These are phyloP conservation scores for Penicillium nordicum DNA, from an alignment of 2,329 filamentous ascomycete species.

Conservation along the genomic window DNA sequence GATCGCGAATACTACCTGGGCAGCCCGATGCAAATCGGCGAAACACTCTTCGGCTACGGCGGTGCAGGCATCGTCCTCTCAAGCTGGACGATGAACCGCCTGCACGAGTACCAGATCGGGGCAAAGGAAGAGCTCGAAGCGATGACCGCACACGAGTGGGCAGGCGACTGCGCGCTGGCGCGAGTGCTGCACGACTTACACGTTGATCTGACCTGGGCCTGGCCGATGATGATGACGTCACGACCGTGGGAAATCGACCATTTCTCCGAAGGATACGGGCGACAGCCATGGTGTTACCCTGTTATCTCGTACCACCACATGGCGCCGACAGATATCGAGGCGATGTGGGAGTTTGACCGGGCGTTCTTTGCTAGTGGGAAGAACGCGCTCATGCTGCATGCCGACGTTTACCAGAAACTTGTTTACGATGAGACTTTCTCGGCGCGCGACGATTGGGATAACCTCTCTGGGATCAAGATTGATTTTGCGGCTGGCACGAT, in stretches of 20 bases:
- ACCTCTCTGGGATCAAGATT: conserved; percentile 17
- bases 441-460: conserved; percentile 25
- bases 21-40: conserved; percentile 50
- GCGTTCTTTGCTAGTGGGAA: conserved; percentile 55
- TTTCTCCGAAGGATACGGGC: conserved; percentile 35
- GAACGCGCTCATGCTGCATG: conserved; percentile 24
- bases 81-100: conserved; percentile 42
- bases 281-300: conserved; percentile 48
- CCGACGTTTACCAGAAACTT: conserved; percentile 27
- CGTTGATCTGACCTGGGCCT: conserved; percentile 43
- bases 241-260: conserved; percentile 40
- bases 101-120: conserved; percentile 33
- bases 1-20: conserved; percentile 50
- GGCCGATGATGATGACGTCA: conserved; percentile 45
- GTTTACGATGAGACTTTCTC: conserved; percentile 15
- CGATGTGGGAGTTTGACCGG: conserved; percentile 45
- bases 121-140: conserved; percentile 43
- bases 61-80: conserved; percentile 53
- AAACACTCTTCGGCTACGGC: conserved; percentile 50
- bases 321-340: conserved; percentile 38
- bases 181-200: conserved; percentile 44
- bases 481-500: conserved; percentile 17
- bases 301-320: conserved; percentile 51
- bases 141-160: conserved; percentile 44
- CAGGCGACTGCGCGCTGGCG: conserved; percentile 49